Evolutionary conservation across 768 basidiomycete genomes (phyloP), one percentile per base, ranked within the genome.

Genomic region (Pisolithus albus): DNA sequence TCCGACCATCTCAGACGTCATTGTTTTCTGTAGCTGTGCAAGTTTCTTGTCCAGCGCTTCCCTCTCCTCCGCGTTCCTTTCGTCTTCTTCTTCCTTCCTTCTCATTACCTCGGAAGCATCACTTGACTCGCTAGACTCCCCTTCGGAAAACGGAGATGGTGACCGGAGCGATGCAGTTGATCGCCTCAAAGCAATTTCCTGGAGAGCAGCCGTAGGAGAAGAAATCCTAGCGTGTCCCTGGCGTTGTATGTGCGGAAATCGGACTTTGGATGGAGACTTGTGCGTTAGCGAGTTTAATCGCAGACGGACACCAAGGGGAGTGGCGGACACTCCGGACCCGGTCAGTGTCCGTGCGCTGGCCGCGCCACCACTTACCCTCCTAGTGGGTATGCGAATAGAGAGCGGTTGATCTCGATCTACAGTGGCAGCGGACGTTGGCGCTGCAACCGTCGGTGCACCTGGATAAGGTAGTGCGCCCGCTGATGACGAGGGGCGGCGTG

Each of bases 131-230:
- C 72, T 72, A 11, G 70, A 76, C 9, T 70, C 80, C 8, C 69
- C 73, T 5, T 80, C 79, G 11, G 79, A 81, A 3, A 76, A 69
- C 8, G 82, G 78, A 0, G 83, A 77, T 15, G 74, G 61, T 1
- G 74, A 71, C 10, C 73, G 74, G 9, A 75, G 62, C 9, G 70
- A 70, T 3, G 36, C 52, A 7, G 56, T 51, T n/a, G 59, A 42
- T 6, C 58, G 58, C n/a, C 52, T 55, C 15, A 52, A 49, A 24
- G 63, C 52, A 36, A 72, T 64, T 13, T 70, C 77, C 60, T 85
- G 86, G 0, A 89, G 68, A 3, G 86, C 88, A n/a, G 86, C 60
- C 2, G 80, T 84, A 18, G 88, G 88, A 0, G 86, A 88, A 7
- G 74, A 73, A 7, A 76, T 72, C 67, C 81, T 85, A 64, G 74